These are phyloP conservation scores for Malassezia vespertilionis DNA, from an alignment of 1,284 basidiomycete genomes.

Conservation along the genomic window DNA sequence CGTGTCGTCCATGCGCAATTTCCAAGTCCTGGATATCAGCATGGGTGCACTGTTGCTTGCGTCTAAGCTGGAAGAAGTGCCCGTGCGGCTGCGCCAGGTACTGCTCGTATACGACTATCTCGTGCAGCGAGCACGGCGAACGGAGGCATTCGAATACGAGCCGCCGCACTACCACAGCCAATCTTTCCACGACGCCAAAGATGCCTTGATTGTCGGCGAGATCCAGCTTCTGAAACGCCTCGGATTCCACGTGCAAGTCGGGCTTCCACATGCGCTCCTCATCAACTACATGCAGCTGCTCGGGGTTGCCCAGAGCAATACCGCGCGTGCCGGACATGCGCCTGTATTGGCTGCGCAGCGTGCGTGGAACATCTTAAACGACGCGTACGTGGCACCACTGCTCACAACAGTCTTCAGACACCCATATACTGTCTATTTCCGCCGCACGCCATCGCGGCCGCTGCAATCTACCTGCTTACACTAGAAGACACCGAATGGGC, in stretches of 20 bases:
- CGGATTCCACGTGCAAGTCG: conserved; percentile 53
- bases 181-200: conserved; percentile 75
- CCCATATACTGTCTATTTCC: conserved; percentile 78
- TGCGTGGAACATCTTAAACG: conserved; percentile 49
- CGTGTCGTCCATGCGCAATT: conserved; percentile 84
- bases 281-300: conserved; percentile 89
- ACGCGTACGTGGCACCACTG: conserved; percentile 37
- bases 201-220: conserved; percentile 80
- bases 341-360: conserved; percentile 24
- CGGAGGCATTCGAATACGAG: conserved; percentile 52
- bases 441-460: conserved; percentile 74
- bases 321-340: neutral
- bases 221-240: conserved; percentile 86
- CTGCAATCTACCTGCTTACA: conserved; percentile 48
- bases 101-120: conserved; percentile 88
- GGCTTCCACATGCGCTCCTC: conserved; percentile 82
- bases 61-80: conserved; percentile 89
- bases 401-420: conserved; percentile 62
- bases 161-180: conserved; percentile 76
- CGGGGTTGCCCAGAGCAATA: conserved; percentile 52
- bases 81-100: conserved; percentile 77
- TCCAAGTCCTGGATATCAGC: conserved; percentile 64
- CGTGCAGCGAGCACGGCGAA: conserved; percentile 10
- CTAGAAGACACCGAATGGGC: conserved; percentile 16
- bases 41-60: conserved; percentile 88